phyloP scores from a whole-genome alignment of 73 alveolate species.

The Paramecium octaurelia region DNA sequence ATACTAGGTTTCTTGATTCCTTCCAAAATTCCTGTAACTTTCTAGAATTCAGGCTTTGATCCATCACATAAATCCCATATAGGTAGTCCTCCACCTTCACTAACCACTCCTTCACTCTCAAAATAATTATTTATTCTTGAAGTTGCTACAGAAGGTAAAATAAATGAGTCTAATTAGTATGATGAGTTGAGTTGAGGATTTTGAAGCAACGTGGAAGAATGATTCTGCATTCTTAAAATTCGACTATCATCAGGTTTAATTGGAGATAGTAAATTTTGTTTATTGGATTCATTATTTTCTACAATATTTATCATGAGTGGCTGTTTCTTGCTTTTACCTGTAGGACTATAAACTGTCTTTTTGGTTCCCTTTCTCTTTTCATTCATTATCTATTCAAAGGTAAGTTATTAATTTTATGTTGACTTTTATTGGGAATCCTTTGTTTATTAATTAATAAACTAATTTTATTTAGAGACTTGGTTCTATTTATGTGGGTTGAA shows the following conservation, averaged over 20 bases:
- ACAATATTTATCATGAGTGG: neutral
- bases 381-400: constrained; percentile 22
- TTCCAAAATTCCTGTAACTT: neutral
- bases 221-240: neutral
- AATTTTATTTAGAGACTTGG: neutral
- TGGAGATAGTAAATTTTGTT: neutral
- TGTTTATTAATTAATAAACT: neutral
- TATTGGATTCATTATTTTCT: neutral
- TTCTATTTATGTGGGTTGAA: neutral
- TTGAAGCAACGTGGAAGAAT: neutral
- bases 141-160: constrained; percentile 7
- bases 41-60: neutral
- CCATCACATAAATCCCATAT: constrained; percentile 10
- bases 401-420: neutral
- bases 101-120: neutral
- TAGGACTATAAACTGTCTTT: neutral
- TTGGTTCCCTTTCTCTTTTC: neutral
- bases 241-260: neutral
- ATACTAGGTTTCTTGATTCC: constrained; percentile 13
- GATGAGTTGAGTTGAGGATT: neutral
- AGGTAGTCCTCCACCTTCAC: constrained; percentile 43
- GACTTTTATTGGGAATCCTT: neutral
- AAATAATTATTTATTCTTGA: constrained; percentile 18
- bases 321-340: neutral
- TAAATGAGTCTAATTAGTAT: neutral